Conservation (phyloP, 352 stramenopile species). For the Globisporangium recalcitrans region DNA sequence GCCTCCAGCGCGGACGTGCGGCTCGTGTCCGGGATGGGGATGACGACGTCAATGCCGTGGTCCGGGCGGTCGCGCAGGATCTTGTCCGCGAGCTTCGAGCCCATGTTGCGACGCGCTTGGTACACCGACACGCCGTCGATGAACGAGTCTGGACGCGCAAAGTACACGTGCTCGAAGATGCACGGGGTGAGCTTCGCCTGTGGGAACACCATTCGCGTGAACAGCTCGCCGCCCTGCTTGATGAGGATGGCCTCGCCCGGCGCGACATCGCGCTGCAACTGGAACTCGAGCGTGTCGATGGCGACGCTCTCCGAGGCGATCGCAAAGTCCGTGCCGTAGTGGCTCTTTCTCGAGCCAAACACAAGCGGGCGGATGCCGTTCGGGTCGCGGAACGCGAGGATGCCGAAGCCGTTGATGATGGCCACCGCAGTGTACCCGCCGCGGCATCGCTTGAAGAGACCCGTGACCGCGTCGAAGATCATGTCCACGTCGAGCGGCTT, state of each 20-base stretch:
- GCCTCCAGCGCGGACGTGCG: constrained; percentile 94
- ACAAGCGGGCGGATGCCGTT: constrained; percentile 97
- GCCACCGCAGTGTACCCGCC: constrained; percentile 96
- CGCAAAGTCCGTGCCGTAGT: constrained; percentile 90
- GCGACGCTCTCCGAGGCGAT: constrained; percentile 97
- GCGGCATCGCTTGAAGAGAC: constrained; percentile 93
- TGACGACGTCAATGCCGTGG: constrained; percentile 97
- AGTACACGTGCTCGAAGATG: constrained; percentile 99
- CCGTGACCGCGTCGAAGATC: constrained; percentile 89
- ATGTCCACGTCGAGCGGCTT: constrained; percentile 60
- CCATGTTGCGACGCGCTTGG: constrained; percentile 97
- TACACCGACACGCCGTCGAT: constrained; percentile 99
- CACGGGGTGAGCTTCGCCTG: constrained; percentile 87
- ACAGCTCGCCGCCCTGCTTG: constrained; percentile 81
- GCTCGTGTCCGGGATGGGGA: constrained; percentile 98
- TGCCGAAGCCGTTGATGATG: constrained; percentile 96
- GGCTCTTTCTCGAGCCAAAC: constrained; percentile 85
- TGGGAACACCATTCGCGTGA: constrained; percentile 79
- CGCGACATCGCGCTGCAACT: constrained; percentile 93
- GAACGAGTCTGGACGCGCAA: constrained; percentile 97
- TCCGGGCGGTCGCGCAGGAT: constrained; percentile 89
- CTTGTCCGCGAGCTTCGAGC: constrained; percentile 95
- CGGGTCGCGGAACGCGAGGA: constrained; percentile 98
- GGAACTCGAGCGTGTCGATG: constrained; percentile 97
- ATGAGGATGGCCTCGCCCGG: constrained; percentile 97